phyloP scores from a whole-genome alignment of 176 grass and related monocot genomes.

The Themeda triandra region DNA sequence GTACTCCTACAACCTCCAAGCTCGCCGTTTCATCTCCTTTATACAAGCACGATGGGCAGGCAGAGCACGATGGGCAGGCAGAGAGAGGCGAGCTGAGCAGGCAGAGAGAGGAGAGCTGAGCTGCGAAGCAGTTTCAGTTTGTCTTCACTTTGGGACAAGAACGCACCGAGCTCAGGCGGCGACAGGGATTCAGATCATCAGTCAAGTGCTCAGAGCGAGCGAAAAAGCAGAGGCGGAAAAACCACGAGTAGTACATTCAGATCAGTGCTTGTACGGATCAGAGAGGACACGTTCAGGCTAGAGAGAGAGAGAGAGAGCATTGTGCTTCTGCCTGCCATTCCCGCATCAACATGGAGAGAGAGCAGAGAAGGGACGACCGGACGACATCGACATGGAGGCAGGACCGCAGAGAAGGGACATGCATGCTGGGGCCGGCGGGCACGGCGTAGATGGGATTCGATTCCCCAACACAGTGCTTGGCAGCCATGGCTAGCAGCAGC shows the following conservation, averaged over 20 bases:
- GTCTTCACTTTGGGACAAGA: slow-evolving; percentile 33
- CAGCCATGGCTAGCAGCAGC: too few species aligned
- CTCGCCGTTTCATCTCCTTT: not conserved
- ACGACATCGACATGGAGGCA: not conserved
- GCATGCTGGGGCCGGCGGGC: not conserved
- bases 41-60: slow-evolving; percentile 3
- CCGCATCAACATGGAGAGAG: not conserved
- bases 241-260: not conserved
- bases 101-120: not conserved
- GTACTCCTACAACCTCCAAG: not conserved
- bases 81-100: not conserved
- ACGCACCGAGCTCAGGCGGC: not conserved
- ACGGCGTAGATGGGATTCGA: slow-evolving; percentile 52
- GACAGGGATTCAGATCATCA: not conserved
- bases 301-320: not conserved
- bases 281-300: not conserved
- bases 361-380: not conserved
- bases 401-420: not conserved
- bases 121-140: not conserved
- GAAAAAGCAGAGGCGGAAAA: not conserved
- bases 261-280: not conserved
- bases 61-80: too few species aligned
- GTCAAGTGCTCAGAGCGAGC: not conserved
- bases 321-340: not conserved
- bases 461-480: slow-evolving; percentile 26